Conservation (phyloP, 768 basidiomycete species). For the Suillus fuscotomentosus region DNA sequence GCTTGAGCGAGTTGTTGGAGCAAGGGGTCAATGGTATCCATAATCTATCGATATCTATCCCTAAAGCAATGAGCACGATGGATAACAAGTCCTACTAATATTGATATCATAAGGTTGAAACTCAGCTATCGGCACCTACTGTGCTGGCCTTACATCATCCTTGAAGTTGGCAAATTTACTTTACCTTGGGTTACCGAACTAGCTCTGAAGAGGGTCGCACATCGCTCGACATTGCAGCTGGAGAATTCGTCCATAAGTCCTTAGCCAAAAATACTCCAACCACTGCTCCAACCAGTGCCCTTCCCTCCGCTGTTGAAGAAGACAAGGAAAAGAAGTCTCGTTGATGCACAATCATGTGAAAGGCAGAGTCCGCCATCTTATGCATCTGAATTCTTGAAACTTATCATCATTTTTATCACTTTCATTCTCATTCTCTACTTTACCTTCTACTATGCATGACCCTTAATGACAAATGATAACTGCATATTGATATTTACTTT, state of each 20-base stretch:
- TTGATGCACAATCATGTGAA: constrained; percentile 18
- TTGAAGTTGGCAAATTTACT: no score
- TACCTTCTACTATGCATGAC: not conserved
- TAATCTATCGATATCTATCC: no score
- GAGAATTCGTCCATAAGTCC: constrained; percentile 37
- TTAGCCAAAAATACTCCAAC: constrained; percentile 6
- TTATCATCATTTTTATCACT: constrained; percentile 5
- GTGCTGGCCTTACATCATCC: no score
- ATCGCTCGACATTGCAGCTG: constrained; percentile 49
- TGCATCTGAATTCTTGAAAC: constrained; percentile 8
- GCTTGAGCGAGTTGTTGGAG: no score
- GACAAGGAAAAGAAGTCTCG: constrained; percentile 14
- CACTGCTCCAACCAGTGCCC: constrained; percentile 5
- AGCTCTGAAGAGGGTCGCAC: constrained; percentile 36
- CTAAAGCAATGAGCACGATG: no score
- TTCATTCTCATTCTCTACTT: not conserved
- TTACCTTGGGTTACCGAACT: no score
- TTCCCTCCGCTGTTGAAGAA: constrained; percentile 13
- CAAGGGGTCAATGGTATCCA: no score
- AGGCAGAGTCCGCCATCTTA: constrained; percentile 9
- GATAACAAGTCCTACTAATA: no score
- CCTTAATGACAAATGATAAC: constrained; percentile 3
- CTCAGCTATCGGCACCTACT: no score
- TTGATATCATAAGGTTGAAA: no score
- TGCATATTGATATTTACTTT: constrained; percentile 9